Evolutionary conservation across 352 stramenopile species (phyloP).

Genomic region (Phytophthora melonis): DNA sequence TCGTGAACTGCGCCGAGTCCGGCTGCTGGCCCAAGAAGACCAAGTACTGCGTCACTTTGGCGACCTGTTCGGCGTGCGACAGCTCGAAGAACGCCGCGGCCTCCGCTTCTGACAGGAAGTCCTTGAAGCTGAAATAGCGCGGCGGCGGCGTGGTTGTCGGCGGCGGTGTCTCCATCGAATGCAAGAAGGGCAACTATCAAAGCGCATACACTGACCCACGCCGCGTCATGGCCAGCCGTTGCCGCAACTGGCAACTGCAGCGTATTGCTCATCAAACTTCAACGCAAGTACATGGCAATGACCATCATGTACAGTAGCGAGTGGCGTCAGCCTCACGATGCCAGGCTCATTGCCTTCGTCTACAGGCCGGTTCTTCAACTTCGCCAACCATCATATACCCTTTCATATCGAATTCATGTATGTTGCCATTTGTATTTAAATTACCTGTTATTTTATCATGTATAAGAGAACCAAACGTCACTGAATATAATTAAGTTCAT

Average conservation of each 20-base stretch:
- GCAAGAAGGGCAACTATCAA: conserved; percentile 8
- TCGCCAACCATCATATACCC: neutral
- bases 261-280: conserved; percentile 29
- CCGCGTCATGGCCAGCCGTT: conserved; percentile 30
- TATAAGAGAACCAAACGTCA: neutral
- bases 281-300: no score
- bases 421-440: neutral
- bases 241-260: neutral
- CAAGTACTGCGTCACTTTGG: conserved; percentile 71
- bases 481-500: no score
- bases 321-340: neutral
- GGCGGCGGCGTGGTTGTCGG: neutral
- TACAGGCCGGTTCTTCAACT: conserved; percentile 8
- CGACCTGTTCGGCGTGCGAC: conserved; percentile 58
- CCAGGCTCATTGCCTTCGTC: neutral
- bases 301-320: no score
- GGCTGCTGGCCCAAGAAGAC: conserved; percentile 67
- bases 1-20: conserved; percentile 55
- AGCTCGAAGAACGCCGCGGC: conserved; percentile 61
- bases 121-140: conserved; percentile 75
- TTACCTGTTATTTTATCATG: neutral
- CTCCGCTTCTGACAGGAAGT: conserved; percentile 61
- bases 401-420: neutral
- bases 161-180: neutral
- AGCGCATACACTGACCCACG: conserved; percentile 22